Conservation (phyloP, 768 basidiomycete genomes). For the Hypholoma fasciculare region DNA sequence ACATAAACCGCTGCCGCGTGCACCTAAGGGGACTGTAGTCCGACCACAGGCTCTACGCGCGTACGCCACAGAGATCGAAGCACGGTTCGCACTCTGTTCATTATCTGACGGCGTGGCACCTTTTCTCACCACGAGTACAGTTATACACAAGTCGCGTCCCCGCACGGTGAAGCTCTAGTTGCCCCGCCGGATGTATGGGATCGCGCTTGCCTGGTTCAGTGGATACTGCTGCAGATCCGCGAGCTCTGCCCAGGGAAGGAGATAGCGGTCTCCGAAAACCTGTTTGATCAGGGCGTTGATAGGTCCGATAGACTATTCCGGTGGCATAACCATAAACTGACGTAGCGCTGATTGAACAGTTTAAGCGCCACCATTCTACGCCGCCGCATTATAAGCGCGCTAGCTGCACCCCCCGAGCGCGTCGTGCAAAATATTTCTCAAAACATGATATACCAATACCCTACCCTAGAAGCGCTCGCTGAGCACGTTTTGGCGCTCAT, state of each 20-base stretch:
- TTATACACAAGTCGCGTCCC: too few species aligned
- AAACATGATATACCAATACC: conserved; percentile 22
- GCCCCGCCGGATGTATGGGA: too few species aligned
- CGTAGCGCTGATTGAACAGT: not conserved
- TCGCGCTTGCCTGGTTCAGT: too few species aligned
- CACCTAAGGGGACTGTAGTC: conserved; percentile 49
- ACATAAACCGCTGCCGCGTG: conserved; percentile 40
- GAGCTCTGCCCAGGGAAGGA: not conserved
- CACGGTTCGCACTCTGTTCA: not conserved
- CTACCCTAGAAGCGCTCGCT: conserved; percentile 18
- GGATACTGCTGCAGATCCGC: too few species aligned
- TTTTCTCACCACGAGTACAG: too few species aligned
- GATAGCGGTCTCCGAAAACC: not conserved
- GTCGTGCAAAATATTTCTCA: conserved; percentile 14
- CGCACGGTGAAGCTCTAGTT: too few species aligned
- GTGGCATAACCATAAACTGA: not conserved
- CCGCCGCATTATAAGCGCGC: conserved; percentile 18
- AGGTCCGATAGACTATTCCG: not conserved
- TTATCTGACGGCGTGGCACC: too few species aligned
- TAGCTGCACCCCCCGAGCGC: conserved; percentile 13
- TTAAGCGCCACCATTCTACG: conserved; percentile 8
- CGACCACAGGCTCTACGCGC: conserved; percentile 37
- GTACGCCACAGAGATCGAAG: conserved; percentile 47
- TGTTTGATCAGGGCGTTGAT: not conserved
- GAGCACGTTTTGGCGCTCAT: conserved; percentile 15